Evolutionary conservation across 371 early-diverging fungal genomes (phyloP), one percentile per base, ranked within the genome.

Genomic region (Rhizopus delemar): DNA sequence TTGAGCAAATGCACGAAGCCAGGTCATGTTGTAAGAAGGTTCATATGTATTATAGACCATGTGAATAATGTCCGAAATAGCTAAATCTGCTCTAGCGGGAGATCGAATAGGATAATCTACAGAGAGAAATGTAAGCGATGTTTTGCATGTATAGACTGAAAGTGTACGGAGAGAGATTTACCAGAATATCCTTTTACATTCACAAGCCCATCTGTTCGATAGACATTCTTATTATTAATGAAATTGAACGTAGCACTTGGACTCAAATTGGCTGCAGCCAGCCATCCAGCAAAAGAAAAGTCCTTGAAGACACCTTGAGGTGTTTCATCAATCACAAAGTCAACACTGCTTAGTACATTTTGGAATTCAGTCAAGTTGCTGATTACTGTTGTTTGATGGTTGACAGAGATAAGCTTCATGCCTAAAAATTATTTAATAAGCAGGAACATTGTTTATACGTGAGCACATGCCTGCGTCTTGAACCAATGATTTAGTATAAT

Each of bases 21-120:
- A 79, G 3, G 69, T 72, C 41, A 55, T 56, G 2, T 50, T 46
- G 39, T 76, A 76, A 9, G 43, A 51, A 15, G 64, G 46, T 22
- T 74, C 66, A 28, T 76, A 79, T 0, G 79, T 79, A 7, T 70
- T 74, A 29, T 75, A 69, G 3, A 70, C 71, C 70, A 79, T 76
- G 41, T 71, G 70, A 39, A 75, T 75, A 1, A 75, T 46, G 59
- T 75, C 76, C 54, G 56, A 34, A 51, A 55, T 29, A 4, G 61
- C 71, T 28, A 78, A 58, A 60, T 78, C 78, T 43, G 78, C 73
- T 41, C 78, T 59, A 9, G 73, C 73, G 33, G 73, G 48, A 28
- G 66, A 69, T 34, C 75, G 62, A 56, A 73, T 57, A n/a, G 61
- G 51, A 61, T 65, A 78, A 46, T 78, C 75, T 78, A 59, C 4